phyloP scores from a whole-genome alignment of 2,329 filamentous ascomycete genomes.

The Ophiocordyceps unilateralis region DNA sequence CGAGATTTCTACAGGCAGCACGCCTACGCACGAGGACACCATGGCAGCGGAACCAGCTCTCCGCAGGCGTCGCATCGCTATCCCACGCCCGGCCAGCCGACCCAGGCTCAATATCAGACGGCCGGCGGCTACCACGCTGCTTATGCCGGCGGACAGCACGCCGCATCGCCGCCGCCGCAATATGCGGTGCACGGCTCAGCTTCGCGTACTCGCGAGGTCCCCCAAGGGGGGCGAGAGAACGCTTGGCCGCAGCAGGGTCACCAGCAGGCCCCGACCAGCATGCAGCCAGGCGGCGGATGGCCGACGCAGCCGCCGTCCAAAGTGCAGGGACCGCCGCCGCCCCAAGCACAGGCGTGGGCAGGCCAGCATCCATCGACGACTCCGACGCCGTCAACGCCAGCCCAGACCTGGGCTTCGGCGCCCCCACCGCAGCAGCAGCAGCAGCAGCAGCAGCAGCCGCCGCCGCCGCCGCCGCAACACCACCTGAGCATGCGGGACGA shows the following conservation, averaged over 20 bases:
- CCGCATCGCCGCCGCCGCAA: constrained; percentile 36
- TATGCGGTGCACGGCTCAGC: constrained; percentile 31
- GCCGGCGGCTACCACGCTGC: constrained; percentile 25
- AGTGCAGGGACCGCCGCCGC: constrained; percentile 14
- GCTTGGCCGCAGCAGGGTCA: constrained; percentile 17
- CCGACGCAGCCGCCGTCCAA: constrained; percentile 13
- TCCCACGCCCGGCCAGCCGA: constrained; percentile 20
- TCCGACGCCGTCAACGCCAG: constrained; percentile 17
- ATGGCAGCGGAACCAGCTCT: constrained; percentile 22
- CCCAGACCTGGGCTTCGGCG: constrained; percentile 14
- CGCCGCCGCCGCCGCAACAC: constrained; percentile 15
- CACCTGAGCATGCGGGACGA: constrained; percentile 21
- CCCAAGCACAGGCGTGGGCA: constrained; percentile 15
- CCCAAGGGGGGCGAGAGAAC: constrained; percentile 18
- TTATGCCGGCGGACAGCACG: constrained; percentile 22
- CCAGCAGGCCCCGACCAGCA: constrained; percentile 6
- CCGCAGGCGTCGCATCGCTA: constrained; percentile 31
- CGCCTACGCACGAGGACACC: constrained; percentile 16
- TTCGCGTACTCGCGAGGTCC: constrained; percentile 24
- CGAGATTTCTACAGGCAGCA: constrained; percentile 32
- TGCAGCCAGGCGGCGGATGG: constrained; percentile 11
- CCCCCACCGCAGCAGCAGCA: constrained; percentile 17
- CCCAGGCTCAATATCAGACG: constrained; percentile 22
- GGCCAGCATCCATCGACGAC: constrained; percentile 12
- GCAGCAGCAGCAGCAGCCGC: constrained; percentile 13